Evolutionary conservation across 1,139 yeast species (phyloP).

Genomic region (Taphrina flavorubra): DNA sequence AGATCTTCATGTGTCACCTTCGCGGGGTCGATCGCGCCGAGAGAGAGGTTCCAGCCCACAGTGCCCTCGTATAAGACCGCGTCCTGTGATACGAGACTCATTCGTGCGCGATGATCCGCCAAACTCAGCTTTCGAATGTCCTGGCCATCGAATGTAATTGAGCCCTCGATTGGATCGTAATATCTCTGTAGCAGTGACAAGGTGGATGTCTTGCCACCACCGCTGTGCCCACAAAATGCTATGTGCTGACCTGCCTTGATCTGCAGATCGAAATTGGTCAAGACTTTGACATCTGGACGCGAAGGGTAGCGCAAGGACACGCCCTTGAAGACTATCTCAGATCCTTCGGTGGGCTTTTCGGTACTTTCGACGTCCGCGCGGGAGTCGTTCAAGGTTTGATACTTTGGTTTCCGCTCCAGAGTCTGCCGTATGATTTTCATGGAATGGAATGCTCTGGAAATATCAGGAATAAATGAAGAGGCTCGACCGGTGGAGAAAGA

Average conservation of each 20-base stretch:
- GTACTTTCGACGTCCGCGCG: slow-evolving; percentile 55
- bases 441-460: slow-evolving; percentile 65
- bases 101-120: slow-evolving; percentile 69
- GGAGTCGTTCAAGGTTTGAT: slow-evolving; percentile 57
- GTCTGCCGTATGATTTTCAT: slow-evolving; percentile 59
- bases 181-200: slow-evolving; percentile 71
- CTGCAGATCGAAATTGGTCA: slow-evolving; percentile 65
- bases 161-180: slow-evolving; percentile 76
- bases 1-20: slow-evolving; percentile 66
- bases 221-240: slow-evolving; percentile 94
- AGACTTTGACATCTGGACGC: slow-evolving; percentile 73
- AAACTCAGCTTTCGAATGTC: slow-evolving; percentile 71
- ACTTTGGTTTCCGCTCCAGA: slow-evolving; percentile 57
- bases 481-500: slow-evolving; percentile 56
- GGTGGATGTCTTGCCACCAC: slow-evolving; percentile 93
- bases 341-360: slow-evolving; percentile 49
- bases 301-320: slow-evolving; percentile 83
- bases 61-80: slow-evolving; percentile 89
- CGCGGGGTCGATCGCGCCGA: slow-evolving; percentile 62
- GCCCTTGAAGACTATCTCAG: slow-evolving; percentile 62
- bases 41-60: slow-evolving; percentile 78
- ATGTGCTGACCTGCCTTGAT: slow-evolving; percentile 84
- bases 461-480: slow-evolving; percentile 59
- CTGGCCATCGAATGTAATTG: slow-evolving; percentile 69
- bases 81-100: slow-evolving; percentile 92